Base-by-base conservation (phyloP, 2,329 filamentous ascomycete genomes). In the Xylaria sp. region DNA sequence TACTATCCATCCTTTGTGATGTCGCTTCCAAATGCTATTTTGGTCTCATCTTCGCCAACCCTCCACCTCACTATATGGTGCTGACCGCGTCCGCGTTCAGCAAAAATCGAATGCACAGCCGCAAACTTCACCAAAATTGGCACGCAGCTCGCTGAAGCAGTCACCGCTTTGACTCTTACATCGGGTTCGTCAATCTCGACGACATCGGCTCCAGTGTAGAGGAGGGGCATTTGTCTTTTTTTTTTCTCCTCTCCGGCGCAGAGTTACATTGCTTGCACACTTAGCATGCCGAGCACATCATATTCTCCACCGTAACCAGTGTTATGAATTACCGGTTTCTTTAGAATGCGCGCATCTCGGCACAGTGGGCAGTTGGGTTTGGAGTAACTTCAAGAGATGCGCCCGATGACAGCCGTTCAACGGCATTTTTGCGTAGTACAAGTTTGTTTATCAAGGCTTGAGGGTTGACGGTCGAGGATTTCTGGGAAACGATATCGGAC, bases 191-290 rank as follows among this genome's bases (percentile, higher is more conserved):
- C 54, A 57, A 60, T 61, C 58, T 59, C 41, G 36, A 71, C 61
- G 60, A 64, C 65, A 33, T 64, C 65, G 68, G 61, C 68, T 49
- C 61, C 39, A 62, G 25, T 57, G 39, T 52, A 43, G 60, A 46
- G 57, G 28, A 57, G 20, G 43, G 10, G 33, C 9, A 62, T 54
- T 66, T 65, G 25, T 63, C 10, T 55, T n/a, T 46, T 46, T 46
- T 46, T 46, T 43, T 54, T 60, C 61, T 62, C 36, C 66, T 68
- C 70, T 59, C 68, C 70, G 65, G 65, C 61, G 55, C 41, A 68
- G 62, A 71, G 70, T 72, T 72, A 64, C 70, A 70, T 68, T 66
- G 65, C 68, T 68, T 71, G 70, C 62, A 23, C 60, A 60, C 68
- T 67, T 70, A 51, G 62, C 62, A 59, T 62, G 63, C 48, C 55